Conservation (phyloP, 2,329 filamentous ascomycete genomes). For the Sphaceloma murrayae region DNA sequence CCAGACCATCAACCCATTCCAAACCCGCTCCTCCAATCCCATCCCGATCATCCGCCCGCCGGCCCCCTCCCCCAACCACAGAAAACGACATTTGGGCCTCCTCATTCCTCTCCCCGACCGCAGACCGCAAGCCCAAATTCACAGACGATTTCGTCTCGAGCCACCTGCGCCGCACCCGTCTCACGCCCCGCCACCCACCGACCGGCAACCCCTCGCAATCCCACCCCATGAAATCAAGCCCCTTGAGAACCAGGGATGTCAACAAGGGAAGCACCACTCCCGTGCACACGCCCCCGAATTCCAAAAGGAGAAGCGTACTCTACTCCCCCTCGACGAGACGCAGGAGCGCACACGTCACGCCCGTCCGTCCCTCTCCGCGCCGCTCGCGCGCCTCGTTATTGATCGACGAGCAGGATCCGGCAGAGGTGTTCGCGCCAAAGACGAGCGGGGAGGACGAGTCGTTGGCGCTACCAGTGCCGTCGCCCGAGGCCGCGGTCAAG, state of each 20-base stretch:
- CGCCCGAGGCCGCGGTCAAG: constrained; percentile 1
- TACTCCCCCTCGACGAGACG: neutral
- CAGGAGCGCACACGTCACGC: neutral
- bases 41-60: neutral
- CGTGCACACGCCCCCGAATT: neutral
- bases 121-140: constrained; percentile 1
- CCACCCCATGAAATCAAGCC: neutral
- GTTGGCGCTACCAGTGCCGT: constrained; percentile 1
- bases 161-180: constrained; percentile 6
- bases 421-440: neutral
- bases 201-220: neutral
- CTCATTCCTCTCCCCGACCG: neutral
- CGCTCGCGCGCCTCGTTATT: neutral
- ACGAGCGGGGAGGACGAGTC: neutral
- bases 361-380: neutral
- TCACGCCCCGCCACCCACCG: neutral
- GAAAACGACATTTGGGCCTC: constrained; percentile 12
- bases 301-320: neutral
- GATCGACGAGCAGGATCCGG: neutral
- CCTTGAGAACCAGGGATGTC: constrained; percentile 1
- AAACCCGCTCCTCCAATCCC: neutral
- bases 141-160: constrained; percentile 8
- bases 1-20: neutral
- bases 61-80: constrained; percentile 5
- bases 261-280: constrained; percentile 1